phyloP scores from a whole-genome alignment of 2,329 filamentous ascomycete genomes.

The Geosmithia putterillii region DNA sequence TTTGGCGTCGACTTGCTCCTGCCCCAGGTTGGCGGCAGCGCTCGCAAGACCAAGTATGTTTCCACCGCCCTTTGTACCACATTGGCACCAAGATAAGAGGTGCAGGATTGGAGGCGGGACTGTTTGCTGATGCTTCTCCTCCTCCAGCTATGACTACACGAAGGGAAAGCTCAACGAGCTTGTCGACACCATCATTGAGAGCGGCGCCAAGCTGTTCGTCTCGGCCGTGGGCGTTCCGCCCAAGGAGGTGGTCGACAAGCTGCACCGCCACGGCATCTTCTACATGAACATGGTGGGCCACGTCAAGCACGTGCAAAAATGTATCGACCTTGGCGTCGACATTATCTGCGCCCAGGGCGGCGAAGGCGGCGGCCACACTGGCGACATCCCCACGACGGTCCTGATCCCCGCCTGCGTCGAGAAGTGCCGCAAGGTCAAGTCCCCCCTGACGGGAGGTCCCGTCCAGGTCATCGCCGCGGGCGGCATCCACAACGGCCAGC shows the following conservation, averaged over 20 bases:
- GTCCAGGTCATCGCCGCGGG: conserved; percentile 91
- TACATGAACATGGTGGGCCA: conserved; percentile 99
- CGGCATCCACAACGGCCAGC: conserved; percentile 86
- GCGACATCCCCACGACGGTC: conserved; percentile 81
- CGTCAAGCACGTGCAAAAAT: conserved; percentile 98
- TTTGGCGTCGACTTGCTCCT: conserved; percentile 92
- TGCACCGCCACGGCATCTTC: conserved; percentile 77
- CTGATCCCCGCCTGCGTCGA: conserved; percentile 89
- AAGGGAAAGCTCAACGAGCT: conserved; percentile 95
- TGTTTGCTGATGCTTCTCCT: no score
- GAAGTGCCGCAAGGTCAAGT: conserved; percentile 68
- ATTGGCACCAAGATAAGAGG: not conserved
- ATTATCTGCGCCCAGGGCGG: conserved; percentile 98
- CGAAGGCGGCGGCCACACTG: conserved; percentile 93
- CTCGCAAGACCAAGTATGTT: conserved; percentile 76
- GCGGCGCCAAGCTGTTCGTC: conserved; percentile 85
- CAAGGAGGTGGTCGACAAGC: conserved; percentile 74
- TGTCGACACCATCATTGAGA: conserved; percentile 84
- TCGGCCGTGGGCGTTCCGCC: conserved; percentile 92
- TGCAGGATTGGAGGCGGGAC: no score
- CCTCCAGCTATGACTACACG: conserved; percentile 88
- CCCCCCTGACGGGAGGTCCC: conserved; percentile 72
- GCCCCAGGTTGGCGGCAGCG: conserved; percentile 86
- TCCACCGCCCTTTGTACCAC: not conserved
- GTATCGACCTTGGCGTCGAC: conserved; percentile 80